A percentile compares a stretch with the other conserved stretches of the same genome.
phyloP scores from a whole-genome alignment of 768 basidiomycete species.

The Neoboletus brunneissimus region DNA sequence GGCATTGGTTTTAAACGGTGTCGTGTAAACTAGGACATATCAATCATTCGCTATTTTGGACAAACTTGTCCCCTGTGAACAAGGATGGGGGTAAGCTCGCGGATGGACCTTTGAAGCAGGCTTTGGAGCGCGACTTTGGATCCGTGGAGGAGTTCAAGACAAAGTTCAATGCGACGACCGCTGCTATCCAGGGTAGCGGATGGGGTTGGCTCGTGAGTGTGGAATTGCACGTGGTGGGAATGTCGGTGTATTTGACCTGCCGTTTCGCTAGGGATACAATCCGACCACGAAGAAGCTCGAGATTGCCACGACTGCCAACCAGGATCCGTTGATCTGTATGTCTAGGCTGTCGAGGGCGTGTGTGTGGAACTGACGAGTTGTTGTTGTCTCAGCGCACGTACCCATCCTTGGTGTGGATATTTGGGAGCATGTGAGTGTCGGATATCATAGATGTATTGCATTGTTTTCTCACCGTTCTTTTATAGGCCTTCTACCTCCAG shows the following conservation, averaged over 20 bases:
- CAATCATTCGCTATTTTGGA: constrained; percentile 98
- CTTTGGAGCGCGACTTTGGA: constrained; percentile 80
- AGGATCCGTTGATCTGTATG: constrained; percentile 83
- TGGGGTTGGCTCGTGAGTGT: constrained; percentile 93
- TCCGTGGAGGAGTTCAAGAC: constrained; percentile 85
- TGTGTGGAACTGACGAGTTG: constrained; percentile 6
- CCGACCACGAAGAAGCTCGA: constrained; percentile 69
- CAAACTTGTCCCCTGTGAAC: constrained; percentile 80
- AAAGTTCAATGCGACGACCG: constrained; percentile 81
- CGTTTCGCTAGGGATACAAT: constrained; percentile 60
- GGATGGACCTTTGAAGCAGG: constrained; percentile 69
- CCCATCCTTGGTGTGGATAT: constrained; percentile 97
- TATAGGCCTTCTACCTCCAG: constrained; percentile 64
- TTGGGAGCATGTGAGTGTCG: constrained; percentile 81
- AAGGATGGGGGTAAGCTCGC: constrained; percentile 62
- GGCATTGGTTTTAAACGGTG: not conserved
- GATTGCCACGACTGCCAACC: constrained; percentile 91
- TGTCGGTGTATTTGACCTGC: not conserved
- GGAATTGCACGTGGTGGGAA: not conserved
- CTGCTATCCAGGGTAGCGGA: constrained; percentile 92
- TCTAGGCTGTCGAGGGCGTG: not conserved
- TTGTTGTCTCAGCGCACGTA: constrained; percentile 54
- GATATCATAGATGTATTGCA: constrained; percentile 3
- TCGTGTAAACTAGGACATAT: constrained; percentile 58
- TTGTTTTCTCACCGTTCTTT: constrained; percentile 6